Evolutionary conservation across 2,329 filamentous ascomycete genomes (phyloP), one percentile per base, ranked within the genome.

Genomic region (Epichloe sylvatica): DNA sequence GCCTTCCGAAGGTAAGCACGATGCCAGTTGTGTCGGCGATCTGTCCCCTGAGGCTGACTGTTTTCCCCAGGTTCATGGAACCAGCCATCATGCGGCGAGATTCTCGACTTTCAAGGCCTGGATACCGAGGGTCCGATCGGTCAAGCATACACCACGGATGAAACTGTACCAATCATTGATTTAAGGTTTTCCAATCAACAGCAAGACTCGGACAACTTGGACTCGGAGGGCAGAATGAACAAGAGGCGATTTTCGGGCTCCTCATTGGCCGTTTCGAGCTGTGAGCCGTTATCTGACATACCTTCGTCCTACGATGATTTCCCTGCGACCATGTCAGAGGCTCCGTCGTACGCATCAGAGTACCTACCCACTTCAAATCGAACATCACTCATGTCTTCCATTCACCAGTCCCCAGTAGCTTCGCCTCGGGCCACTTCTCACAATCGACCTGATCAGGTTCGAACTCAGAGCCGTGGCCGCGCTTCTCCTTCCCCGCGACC

Each of bases 401-500:
- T 78, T 9, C 80, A 86, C 53, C 67, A 88, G 30, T 88, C 84
- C 1, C 84, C 85, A 3, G 79, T 86, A 19, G 77, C 81, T 5
- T 88, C 84, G 21, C 84, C 84, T 38, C 73, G 78, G 49, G 75
- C 83, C 75, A 74, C 79, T 48, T 70, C 76, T 9, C 77, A 81
- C 56, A 71, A 72, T 57, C 74, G 79, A 34, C 75, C 77, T 13
- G 79, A 83, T 53, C 73, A 76, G 54, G 80, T 81, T 43, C 70
- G 80, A 62, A 75, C 73, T 44, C 80, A 77, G 54, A 86, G 82
- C 64, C 78, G 83, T 47, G 81, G 83, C 21, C 76, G 83, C 15
- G 81, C 82, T 12, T 86, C 84, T 43, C 83, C 83, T 37, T 85
- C 83, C 34, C 83, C 84, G 21, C 76, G 83, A 42, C 80, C 79